These are phyloP conservation scores for Acorus calamus DNA, from an alignment of 106 monocot genomes.

Conservation along the genomic window DNA sequence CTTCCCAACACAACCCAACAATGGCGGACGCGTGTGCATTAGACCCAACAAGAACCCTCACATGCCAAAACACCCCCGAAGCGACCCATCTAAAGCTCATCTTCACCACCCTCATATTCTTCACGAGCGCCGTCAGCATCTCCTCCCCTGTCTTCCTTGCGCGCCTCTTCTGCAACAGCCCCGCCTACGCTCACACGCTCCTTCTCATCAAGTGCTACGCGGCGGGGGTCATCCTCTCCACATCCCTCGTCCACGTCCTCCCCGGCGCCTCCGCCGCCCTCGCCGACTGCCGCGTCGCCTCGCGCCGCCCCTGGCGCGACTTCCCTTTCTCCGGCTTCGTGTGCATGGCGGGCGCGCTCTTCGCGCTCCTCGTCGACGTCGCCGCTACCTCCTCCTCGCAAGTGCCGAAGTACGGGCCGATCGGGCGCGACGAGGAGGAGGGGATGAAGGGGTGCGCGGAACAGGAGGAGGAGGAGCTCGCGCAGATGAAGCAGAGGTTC, in stretches of 20 bases:
- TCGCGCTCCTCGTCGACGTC: constrained; percentile 87
- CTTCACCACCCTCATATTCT: constrained; percentile 57
- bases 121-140: constrained; percentile 56
- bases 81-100: constrained; percentile 64
- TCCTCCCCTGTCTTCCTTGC: constrained; percentile 64
- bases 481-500: constrained; percentile 78
- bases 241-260: constrained; percentile 91
- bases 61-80: constrained; percentile 53
- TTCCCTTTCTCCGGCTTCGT: constrained; percentile 92
- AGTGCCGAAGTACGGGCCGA: constrained; percentile 8
- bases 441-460: constrained; percentile 14
- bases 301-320: constrained; percentile 65
- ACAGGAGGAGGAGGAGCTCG: constrained; percentile 58
- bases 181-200: constrained; percentile 38
- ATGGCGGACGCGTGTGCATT: constrained; percentile 9
- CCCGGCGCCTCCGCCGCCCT: constrained; percentile 84
- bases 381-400: constrained; percentile 47
- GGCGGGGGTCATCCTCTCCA: constrained; percentile 89
- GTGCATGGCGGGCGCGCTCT: constrained; percentile 58
- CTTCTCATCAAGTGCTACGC: constrained; percentile 92
- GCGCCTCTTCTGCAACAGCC: constrained; percentile 39
- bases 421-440: constrained; percentile 10
- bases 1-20: constrained; percentile 2
- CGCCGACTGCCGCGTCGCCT: constrained; percentile 56
- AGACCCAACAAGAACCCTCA: constrained; percentile 8